Evolutionary conservation across 768 basidiomycete species (phyloP), one percentile per base, ranked within the genome.

Genomic region (Boletus rufocinnamomeus): DNA sequence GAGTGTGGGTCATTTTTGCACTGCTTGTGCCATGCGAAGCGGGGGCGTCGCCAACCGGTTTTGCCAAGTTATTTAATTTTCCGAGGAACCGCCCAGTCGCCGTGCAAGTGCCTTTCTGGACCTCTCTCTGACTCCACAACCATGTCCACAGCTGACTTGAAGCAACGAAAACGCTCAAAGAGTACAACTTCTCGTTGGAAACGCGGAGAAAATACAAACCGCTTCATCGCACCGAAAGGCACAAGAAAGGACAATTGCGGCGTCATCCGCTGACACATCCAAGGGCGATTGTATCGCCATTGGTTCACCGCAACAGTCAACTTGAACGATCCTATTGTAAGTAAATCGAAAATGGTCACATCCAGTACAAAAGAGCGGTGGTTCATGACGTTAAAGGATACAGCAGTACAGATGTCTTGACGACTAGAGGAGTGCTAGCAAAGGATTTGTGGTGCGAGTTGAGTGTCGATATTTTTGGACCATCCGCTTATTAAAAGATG

Each of bases 21-120:
- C 69, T 25, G 69, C 70, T 60, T 63, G 55, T 58, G 46, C 64
- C 68, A 63, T 55, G 65, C 58, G 61, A 59, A 55, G 8, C 45
- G 50, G 45, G 53, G 23, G 21, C 25, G 44, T 43, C 56, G 46
- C 54, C 40, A 50, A 50, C 58, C 47, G 53, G 57, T 49, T 49
- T 35, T 53, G 55, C 45, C 52, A 44, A 37, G 34, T 19, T 34
- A 34, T 34, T 34, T 13, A 50, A 54, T 47, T 57, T 52, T 50
- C 57, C 52, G 46, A 50, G 57, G 40, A 52, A 25, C 43, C 50
- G 23, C n/a, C 45, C 38, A 3, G 11, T 16, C 25, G 52, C 35
- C 32, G 17, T 5, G 19, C 28, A 52, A 9, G 50, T 35, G 32
- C 47, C 21, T 50, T 38, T 46, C 28, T 43, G 11, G 47, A 19